Conservation (phyloP, 768 basidiomycete genomes). For the Kondoa malvinella region DNA sequence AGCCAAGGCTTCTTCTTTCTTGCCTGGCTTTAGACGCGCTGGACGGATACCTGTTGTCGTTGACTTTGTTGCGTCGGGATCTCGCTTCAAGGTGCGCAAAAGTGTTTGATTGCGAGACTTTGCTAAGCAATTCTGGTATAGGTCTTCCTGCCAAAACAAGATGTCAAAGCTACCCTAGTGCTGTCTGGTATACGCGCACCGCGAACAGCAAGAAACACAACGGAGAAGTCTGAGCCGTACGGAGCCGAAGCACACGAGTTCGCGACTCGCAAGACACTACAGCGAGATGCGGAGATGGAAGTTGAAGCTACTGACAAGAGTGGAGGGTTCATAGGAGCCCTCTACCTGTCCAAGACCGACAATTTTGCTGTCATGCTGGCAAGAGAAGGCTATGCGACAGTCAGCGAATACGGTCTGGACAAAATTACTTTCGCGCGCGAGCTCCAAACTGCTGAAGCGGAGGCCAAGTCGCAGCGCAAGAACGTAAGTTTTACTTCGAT, state of each 20-base stretch:
- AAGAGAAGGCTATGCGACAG: constrained; percentile 68
- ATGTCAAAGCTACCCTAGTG: constrained; percentile 81
- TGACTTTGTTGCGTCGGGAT: constrained; percentile 84
- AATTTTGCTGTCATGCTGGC: constrained; percentile 73
- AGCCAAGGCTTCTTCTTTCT: constrained; percentile 63
- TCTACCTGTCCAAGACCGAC: constrained; percentile 61
- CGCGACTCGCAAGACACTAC: constrained; percentile 63
- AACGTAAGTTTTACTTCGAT: constrained; percentile 43
- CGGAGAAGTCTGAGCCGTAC: constrained; percentile 77
- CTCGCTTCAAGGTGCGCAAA: constrained; percentile 83
- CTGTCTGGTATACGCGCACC: constrained; percentile 85
- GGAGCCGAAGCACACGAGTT: constrained; percentile 70
- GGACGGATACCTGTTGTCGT: constrained; percentile 71
- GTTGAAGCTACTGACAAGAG: constrained; percentile 81
- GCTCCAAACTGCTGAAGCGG: constrained; percentile 68
- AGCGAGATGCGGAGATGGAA: constrained; percentile 85
- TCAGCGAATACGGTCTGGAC: constrained; percentile 78
- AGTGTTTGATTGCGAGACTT: no score
- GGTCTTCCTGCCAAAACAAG: constrained; percentile 33
- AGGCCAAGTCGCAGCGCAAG: constrained; percentile 59
- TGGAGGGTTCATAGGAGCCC: constrained; percentile 38
- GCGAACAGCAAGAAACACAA: constrained; percentile 54
- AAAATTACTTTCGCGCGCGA: constrained; percentile 59
- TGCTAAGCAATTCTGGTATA: neutral
- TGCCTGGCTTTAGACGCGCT: constrained; percentile 76